phyloP scores from a whole-genome alignment of 2,329 filamentous ascomycete genomes.

The Colletotrichum chrysophilum region DNA sequence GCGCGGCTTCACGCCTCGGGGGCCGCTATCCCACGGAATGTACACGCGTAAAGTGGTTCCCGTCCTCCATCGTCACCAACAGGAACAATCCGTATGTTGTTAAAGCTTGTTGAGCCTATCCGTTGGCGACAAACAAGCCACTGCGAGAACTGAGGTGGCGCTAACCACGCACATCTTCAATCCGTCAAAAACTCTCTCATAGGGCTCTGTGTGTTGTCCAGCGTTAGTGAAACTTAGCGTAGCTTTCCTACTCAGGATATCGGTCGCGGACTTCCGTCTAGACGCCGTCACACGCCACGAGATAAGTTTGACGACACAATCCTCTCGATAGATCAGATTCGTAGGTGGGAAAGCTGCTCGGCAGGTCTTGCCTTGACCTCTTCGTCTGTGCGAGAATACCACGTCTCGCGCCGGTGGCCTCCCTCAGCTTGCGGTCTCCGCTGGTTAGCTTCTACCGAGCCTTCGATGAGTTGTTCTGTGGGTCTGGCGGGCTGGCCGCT shows the following conservation, averaged over 20 bases:
- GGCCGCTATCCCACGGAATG: background rate
- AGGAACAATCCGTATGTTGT: background rate
- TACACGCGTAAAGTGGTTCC: constrained; percentile 28
- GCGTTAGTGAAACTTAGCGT: constrained; percentile 16
- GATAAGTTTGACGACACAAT: background rate
- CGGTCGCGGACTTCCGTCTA: constrained; percentile 1
- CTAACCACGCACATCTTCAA: constrained; percentile 3
- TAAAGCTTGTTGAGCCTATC: constrained; percentile 13
- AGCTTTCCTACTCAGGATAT: background rate
- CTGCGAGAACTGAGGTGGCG: background rate
- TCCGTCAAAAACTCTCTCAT: constrained; percentile 12
- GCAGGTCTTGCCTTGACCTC: background rate
- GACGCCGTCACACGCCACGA: background rate
- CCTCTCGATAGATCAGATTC: constrained; percentile 12
- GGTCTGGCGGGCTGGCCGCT: constrained; percentile 33
- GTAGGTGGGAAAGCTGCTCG: background rate
- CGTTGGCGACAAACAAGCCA: background rate
- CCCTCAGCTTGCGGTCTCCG: constrained; percentile 11
- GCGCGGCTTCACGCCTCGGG: background rate
- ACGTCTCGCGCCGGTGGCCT: constrained; percentile 10
- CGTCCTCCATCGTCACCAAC: background rate
- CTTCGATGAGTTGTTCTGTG: constrained; percentile 50
- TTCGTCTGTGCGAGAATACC: constrained; percentile 16
- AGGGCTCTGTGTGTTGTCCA: constrained; percentile 2
- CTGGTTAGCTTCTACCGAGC: constrained; percentile 23